Evolutionary conservation across 805 yeast genomes (phyloP).

Genomic region (Teunomyces gatunensis): DNA sequence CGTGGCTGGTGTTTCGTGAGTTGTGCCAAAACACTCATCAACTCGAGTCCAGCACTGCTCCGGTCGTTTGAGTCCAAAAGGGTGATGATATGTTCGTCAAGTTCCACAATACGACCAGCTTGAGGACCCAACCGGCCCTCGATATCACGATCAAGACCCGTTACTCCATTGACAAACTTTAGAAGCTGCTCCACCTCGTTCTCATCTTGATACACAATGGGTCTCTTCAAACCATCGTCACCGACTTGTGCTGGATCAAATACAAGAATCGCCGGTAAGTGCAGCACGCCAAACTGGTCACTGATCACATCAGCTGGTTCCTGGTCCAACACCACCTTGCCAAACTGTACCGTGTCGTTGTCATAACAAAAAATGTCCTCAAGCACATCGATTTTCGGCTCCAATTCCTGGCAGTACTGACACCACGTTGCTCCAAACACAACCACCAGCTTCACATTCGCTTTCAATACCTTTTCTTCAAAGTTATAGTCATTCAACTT

Average conservation of each 20-base stretch:
- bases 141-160: constrained; percentile 27
- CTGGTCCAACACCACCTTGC: constrained; percentile 39
- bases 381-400: constrained; percentile 49
- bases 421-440: constrained; percentile 64
- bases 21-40: not conserved
- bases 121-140: constrained; percentile 29
- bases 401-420: constrained; percentile 51
- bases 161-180: constrained; percentile 24
- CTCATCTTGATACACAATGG: constrained; percentile 26
- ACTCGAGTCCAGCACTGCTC: not conserved
- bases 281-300: constrained; percentile 38
- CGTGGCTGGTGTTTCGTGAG: not conserved
- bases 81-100: constrained; percentile 15
- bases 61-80: constrained; percentile 2
- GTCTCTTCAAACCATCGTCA: constrained; percentile 23
- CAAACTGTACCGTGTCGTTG: constrained; percentile 31
- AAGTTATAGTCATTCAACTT: constrained; percentile 42
- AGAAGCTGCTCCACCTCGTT: constrained; percentile 20
- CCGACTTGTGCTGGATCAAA: constrained; percentile 31
- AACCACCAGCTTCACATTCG: constrained; percentile 38
- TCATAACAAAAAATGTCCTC: constrained; percentile 48
- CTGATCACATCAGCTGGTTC: constrained; percentile 43
- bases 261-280: constrained; percentile 56
- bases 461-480: constrained; percentile 36
- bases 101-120: constrained; percentile 29